Evolutionary conservation across 176 grass and related monocot genomes (phyloP).

Genomic region (Musa itinerans): DNA sequence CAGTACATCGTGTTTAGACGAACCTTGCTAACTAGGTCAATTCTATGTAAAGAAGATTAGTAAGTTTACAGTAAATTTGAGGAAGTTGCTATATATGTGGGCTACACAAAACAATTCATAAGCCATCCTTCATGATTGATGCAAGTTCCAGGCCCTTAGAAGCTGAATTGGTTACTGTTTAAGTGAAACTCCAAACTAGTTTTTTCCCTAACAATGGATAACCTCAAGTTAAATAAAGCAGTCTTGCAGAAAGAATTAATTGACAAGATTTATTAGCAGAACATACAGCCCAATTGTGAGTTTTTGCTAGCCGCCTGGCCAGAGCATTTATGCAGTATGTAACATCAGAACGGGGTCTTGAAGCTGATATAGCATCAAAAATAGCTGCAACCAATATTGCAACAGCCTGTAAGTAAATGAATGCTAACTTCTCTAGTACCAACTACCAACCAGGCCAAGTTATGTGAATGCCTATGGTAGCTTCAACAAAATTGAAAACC

Average conservation of each 20-base stretch:
- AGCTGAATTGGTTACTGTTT: too few relatives aligned
- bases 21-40: neutral
- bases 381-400: conserved; percentile 18
- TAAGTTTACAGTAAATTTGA: neutral
- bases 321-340: conserved; percentile 25
- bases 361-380: conserved; percentile 22
- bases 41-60: neutral
- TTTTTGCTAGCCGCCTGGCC: conserved; percentile 12
- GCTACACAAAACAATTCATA: neutral
- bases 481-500: neutral
- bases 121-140: too few relatives aligned
- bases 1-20: too few relatives aligned
- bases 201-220: neutral
- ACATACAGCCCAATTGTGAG: conserved; percentile 28
- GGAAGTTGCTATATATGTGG: neutral
- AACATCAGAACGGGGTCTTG: conserved; percentile 21
- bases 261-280: conserved; percentile 5
- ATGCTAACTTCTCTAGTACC: neutral
- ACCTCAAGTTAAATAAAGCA: neutral
- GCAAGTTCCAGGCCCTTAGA: too few relatives aligned
- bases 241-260: neutral
- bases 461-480: neutral
- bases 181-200: too few relatives aligned
- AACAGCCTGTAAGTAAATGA: neutral
- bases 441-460: neutral